Evolutionary conservation across 805 yeast species (phyloP), one percentile per base, ranked within the genome.

Genomic region (Starmerella riodocensis): DNA sequence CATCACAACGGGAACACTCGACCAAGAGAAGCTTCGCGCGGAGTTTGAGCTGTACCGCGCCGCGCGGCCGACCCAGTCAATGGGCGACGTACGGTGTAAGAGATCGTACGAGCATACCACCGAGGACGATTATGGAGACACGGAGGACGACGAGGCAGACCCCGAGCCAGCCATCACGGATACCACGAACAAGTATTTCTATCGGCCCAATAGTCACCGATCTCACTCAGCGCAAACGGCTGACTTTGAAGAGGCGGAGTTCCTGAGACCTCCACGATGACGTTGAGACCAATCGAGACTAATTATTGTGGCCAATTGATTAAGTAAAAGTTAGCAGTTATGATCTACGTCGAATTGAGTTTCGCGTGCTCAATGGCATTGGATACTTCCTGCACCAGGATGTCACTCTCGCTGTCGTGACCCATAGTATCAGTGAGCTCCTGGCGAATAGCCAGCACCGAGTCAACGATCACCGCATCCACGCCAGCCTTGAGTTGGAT

Each of bases 391-490:
- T 23, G 22, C 13, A 40, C 42, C 8, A 46, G 39, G 3, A 44
- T 30, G 29, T 44, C 50, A 28, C 45, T 41, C 11, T 17, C 9
- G 12, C 19, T 22, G 9, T 28, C 17, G 9, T 28, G 17, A 12
- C 24, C 23, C 4, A 31, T 34, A 5, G 23, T 26, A 2, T 41
- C 49, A 4, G 73, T 71, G 45, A 86, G 66, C 6, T 82, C 94
- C 51, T 78, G 78, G 55, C 94, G 69, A n/a, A 86, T 93, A 0
- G 94, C 95, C 53, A 86, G 66, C 2, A 88, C 97, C 40, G 83
- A 77, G 60, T 88, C 97, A 3, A 83, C 96, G 61, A 88, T 88
- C n/a, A 88, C 96, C 0, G 98, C 98, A 65, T 88, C 97, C 11
- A 88, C 94, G 7, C 97, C 97, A 3, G 93, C 86, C 47, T 74